Evolutionary conservation across 2,329 filamentous ascomycete species (phyloP).

Genomic region (Pochonia chlamydosporia): DNA sequence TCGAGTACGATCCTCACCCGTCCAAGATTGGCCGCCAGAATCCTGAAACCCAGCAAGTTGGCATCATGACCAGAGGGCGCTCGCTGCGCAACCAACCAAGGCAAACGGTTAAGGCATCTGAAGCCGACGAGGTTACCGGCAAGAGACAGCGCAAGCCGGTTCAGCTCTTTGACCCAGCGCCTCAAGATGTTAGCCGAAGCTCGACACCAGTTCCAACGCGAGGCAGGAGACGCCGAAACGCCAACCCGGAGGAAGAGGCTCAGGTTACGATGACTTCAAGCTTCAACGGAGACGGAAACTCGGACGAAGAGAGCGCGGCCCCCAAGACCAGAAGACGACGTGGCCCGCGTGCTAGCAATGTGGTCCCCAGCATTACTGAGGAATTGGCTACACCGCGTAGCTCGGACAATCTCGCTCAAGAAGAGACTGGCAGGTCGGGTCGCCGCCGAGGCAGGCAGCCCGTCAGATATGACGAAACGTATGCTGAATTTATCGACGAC

Average conservation of each 20-base stretch:
- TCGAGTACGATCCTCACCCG: slow-evolving; percentile 54
- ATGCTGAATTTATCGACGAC: slow-evolving; percentile 10
- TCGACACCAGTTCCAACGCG: slow-evolving; percentile 39
- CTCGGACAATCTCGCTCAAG: slow-evolving; percentile 4
- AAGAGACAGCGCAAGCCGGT: slow-evolving; percentile 51
- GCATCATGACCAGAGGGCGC: slow-evolving; percentile 45
- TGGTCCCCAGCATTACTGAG: slow-evolving; percentile 17
- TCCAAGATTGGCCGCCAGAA: slow-evolving; percentile 55
- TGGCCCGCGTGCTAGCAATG: slow-evolving; percentile 19
- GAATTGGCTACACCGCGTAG: slow-evolving; percentile 15
- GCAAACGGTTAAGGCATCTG: slow-evolving; percentile 53
- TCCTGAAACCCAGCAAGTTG: slow-evolving; percentile 45
- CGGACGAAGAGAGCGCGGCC: slow-evolving; percentile 22
- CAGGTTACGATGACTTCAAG: slow-evolving; percentile 21
- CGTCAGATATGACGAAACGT: slow-evolving; percentile 9
- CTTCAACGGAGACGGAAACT: slow-evolving; percentile 27
- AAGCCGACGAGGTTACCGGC: slow-evolving; percentile 44
- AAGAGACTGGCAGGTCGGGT: slow-evolving; percentile 10
- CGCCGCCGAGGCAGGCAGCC: slow-evolving; percentile 12
- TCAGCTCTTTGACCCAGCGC: slow-evolving; percentile 43
- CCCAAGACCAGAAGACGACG: slow-evolving; percentile 26
- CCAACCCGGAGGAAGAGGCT: slow-evolving; percentile 20
- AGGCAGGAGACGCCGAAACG: slow-evolving; percentile 26
- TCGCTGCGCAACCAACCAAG: slow-evolving; percentile 52
- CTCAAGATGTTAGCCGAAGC: slow-evolving; percentile 44